Base-by-base conservation (phyloP, 2,329 filamentous ascomycete species). In the Cordyceps javanica region DNA sequence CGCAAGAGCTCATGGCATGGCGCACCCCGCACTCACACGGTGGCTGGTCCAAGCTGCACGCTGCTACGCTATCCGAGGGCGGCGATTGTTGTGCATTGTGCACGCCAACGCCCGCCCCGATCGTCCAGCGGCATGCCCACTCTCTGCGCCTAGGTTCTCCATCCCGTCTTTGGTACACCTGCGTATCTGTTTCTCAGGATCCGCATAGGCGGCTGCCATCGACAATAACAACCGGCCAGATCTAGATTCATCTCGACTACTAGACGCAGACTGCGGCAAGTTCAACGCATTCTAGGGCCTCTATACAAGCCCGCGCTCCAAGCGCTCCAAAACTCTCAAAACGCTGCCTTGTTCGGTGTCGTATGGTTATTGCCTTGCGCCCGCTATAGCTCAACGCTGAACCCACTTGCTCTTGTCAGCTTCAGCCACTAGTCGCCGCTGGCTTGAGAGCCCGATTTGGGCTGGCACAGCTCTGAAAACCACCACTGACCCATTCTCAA, bases 371-470 rank as follows among this genome's bases (percentile, higher is more conserved):
- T 30, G 53, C 53, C 23, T 49, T 48, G 32, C 44, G 42, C 21
- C 32, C 30, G 38, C 52, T 38, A n/a, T 32, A 26, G 32, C 30
- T 50, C 36, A 14, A 21, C 23, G 6, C 5, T 5, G 34, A 49
- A 34, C 34, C 25, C 53, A 56, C 53, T 56, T 10, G n/a, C n/a
- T 49, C 53, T 56, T 39, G 44, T 56, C 53, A 49, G 53, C 53
- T 56, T 41, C 30, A 41, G 53, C 53, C 53, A 56, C 53, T 56
- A 56, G 53, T 56, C 34, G 42, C 53, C 25, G 16, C 41, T 55
- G 52, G 44, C 44, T 56, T 56, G 32, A 41, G 42, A 56, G 53
- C 44, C 53, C 53, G 53, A 56, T 56, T 48, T 56, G 25, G 53
- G 42, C 42, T 44, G 39, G 41, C 51, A 34, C 39, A 26, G 38